Evolutionary conservation across 805 yeast genomes (phyloP).

Genomic region (Metschnikowia reukaufii): DNA sequence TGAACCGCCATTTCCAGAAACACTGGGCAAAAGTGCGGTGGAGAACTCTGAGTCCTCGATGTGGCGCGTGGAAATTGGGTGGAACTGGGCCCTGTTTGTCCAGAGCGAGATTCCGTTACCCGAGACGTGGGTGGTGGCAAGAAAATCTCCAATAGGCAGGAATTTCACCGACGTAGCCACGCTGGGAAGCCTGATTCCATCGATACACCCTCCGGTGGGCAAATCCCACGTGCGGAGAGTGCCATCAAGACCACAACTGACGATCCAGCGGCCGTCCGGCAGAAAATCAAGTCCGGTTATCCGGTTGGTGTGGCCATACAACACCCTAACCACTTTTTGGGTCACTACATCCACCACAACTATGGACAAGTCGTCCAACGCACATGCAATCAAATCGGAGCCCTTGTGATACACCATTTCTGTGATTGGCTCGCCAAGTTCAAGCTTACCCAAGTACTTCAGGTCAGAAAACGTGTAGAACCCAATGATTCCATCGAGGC

Average conservation of each 20-base stretch:
- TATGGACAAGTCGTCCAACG: slow-evolving; percentile 82
- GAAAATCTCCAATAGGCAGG: slow-evolving; percentile 83
- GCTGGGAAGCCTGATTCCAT: slow-evolving; percentile 74
- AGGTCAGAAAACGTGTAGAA: slow-evolving; percentile 82
- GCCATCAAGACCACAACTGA: slow-evolving; percentile 77
- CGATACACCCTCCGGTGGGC: slow-evolving; percentile 96
- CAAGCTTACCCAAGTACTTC: slow-evolving; percentile 62
- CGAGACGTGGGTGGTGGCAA: slow-evolving; percentile 89
- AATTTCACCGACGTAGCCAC: slow-evolving; percentile 81
- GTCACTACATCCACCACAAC: slow-evolving; percentile 81
- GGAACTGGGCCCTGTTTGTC: slow-evolving; percentile 88
- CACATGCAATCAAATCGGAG: slow-evolving; percentile 81
- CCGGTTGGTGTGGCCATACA: slow-evolving; percentile 87
- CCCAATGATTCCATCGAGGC: slow-evolving; percentile 86
- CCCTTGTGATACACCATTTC: slow-evolving; percentile 73
- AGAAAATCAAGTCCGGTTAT: slow-evolving; percentile 87
- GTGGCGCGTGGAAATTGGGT: slow-evolving; percentile 69
- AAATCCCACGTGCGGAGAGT: slow-evolving; percentile 96
- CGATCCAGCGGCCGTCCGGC: slow-evolving; percentile 94
- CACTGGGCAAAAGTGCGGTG: slow-evolving; percentile 64
- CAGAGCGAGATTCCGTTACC: slow-evolving; percentile 90
- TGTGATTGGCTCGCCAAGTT: slow-evolving; percentile 76
- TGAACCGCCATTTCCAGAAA: slow-evolving; percentile 74
- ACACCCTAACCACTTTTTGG: slow-evolving; percentile 76
- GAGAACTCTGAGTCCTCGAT: slow-evolving; percentile 75